Evolutionary conservation across 2,329 filamentous ascomycete genomes (phyloP).

Genomic region (Epichloe bromicola): DNA sequence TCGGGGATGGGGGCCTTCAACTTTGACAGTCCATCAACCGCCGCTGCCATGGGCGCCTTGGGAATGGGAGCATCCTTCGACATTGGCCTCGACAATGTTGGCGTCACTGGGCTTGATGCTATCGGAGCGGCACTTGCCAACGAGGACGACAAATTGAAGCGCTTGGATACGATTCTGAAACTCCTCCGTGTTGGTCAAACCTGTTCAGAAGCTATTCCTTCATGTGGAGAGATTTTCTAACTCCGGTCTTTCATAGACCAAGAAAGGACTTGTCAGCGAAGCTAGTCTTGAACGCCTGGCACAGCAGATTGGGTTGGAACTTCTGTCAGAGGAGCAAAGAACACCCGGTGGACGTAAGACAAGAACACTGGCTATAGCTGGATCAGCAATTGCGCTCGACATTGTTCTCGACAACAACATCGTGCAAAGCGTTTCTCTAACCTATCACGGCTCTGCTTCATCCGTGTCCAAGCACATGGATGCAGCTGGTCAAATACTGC

Average conservation of each 20-base stretch:
- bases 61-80: constrained; percentile 38
- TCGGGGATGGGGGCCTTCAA: constrained; percentile 34
- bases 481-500: constrained; percentile 51
- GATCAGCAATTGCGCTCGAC: constrained; percentile 46
- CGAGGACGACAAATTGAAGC: constrained; percentile 42
- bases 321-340: constrained; percentile 42
- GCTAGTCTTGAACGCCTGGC: constrained; percentile 62
- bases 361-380: constrained; percentile 48
- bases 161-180: constrained; percentile 38
- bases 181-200: constrained; percentile 31
- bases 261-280: constrained; percentile 56
- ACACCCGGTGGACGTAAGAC: constrained; percentile 34
- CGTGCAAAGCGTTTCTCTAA: constrained; percentile 48
- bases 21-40: constrained; percentile 52
- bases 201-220: too few relatives aligned
- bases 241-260: constrained; percentile 16
- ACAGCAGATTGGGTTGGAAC: constrained; percentile 52
- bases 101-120: constrained; percentile 32
- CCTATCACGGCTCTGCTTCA: constrained; percentile 46
- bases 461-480: constrained; percentile 47
- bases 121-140: constrained; percentile 26
- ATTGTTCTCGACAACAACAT: constrained; percentile 49
- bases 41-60: constrained; percentile 45
- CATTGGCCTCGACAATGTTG: constrained; percentile 38
- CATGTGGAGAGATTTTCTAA: background rate